Evolutionary conservation across 371 early-diverging fungal species (phyloP), one percentile per base, ranked within the genome.

Genomic region (Fennellomyces sp.): DNA sequence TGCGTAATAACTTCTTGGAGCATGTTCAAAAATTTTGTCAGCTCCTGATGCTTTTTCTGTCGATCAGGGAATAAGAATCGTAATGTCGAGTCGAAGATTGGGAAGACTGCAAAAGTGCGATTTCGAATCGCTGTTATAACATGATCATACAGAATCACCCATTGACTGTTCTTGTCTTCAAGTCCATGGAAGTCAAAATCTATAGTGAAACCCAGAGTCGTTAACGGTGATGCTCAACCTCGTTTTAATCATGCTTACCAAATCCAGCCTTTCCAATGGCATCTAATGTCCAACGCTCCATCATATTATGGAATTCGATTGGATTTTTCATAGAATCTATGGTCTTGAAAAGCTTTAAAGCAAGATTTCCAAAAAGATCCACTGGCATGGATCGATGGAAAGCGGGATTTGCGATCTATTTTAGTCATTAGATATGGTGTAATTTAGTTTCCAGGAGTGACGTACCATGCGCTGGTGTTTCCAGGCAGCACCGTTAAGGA

Each of bases 251-350:
- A 50, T 28, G 21, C 50, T 15, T 50, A 50, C 50, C 50, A 11
- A 50, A 78, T 1, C 66, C 72, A 3, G 75, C 70, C 35, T 33
- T 45, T 26, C 75, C 75, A 28, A 78, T 72, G 19, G 63, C 67
- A 42, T 78, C 75, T 31, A 78, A 58, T 7, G 73, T 69, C 30
- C 56, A 61, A 13, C 62, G 31, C 8, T 54, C 30, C 8, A 58
- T 42, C 15, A 70, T 13, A 35, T 66, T 60, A 11, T 52, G 36
- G 7, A 70, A 58, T 42, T 78, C 64, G 13, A 70, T 31, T 0
- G 58, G 55, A 10, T 39, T 21, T 3, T 50, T 29, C 12, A 48
- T 23, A 19, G 52, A 17, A 23, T 78, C 71, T 45, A 75, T 64
- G 0, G 25, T 36, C 21, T 51, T 6, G 45, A 69, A 65, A 48